phyloP scores from a whole-genome alignment of 2,329 filamentous ascomycete species.

The Aspergillus novoparasiticus region DNA sequence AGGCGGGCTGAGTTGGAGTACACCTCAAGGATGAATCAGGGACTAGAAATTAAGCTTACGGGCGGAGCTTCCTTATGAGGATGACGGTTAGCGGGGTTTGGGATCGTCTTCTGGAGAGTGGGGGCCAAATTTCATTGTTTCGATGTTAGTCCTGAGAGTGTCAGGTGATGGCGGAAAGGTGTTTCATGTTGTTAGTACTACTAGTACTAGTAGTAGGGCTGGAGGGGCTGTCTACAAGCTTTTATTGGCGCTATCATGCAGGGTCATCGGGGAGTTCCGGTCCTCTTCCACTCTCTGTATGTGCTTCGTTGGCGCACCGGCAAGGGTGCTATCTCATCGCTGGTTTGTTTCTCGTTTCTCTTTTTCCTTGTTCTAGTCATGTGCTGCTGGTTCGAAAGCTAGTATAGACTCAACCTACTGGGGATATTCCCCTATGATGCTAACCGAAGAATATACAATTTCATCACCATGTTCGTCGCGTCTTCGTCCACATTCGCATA shows the following conservation, averaged over 20 bases:
- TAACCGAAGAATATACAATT: background rate
- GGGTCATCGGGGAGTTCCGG: background rate
- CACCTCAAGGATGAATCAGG: background rate
- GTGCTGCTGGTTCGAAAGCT: background rate
- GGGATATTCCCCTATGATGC: background rate
- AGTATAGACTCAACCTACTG: background rate
- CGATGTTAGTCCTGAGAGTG: too few species aligned
- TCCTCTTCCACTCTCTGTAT: background rate
- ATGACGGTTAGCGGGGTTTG: too few species aligned
- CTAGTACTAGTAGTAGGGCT: too few species aligned
- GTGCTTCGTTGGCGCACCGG: background rate
- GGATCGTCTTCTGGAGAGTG: background rate
- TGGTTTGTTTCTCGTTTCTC: background rate
- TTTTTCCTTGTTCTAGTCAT: background rate
- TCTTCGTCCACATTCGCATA: conserved; percentile 67
- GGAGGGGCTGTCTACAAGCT: background rate
- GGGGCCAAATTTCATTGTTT: background rate
- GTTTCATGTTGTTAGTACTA: too few species aligned
- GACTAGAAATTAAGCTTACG: background rate
- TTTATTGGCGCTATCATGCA: background rate
- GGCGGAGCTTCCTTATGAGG: too few species aligned
- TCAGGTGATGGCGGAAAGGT: background rate
- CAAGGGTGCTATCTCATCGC: background rate
- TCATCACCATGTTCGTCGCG: conserved; percentile 30
- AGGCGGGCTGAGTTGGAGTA: background rate